Conservation (phyloP, 1,284 basidiomycete species). For the Heimioporus retisporus region DNA sequence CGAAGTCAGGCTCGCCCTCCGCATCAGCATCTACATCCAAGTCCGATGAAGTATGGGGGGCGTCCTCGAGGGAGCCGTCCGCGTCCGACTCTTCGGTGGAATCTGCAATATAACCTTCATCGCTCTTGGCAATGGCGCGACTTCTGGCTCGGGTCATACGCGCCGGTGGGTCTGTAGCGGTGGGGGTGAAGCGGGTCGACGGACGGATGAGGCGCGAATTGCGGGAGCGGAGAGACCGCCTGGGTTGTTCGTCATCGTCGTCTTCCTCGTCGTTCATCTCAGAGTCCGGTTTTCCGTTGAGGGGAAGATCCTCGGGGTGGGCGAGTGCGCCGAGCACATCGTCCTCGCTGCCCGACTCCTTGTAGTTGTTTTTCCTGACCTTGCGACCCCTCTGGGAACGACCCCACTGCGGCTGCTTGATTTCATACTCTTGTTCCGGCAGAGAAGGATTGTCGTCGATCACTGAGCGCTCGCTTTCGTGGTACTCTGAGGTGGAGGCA, state of each 20-base stretch:
- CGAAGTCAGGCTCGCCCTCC: constrained; percentile 45
- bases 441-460: constrained; percentile 48
- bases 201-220: constrained; percentile 40
- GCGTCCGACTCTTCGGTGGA: constrained; percentile 63
- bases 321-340: constrained; percentile 30
- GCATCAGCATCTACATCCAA: constrained; percentile 49
- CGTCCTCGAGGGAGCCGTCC: constrained; percentile 68
- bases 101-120: constrained; percentile 63
- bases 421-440: constrained; percentile 37
- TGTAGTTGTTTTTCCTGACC: constrained; percentile 56
- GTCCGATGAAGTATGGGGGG: constrained; percentile 60
- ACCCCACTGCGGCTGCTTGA: constrained; percentile 43
- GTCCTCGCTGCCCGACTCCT: constrained; percentile 62
- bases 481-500: constrained; percentile 76
- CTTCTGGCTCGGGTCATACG: constrained; percentile 45
- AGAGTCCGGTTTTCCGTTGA: constrained; percentile 43
- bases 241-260: constrained; percentile 46
- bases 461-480: constrained; percentile 65
- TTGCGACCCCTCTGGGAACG: constrained; percentile 58
- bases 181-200: constrained; percentile 28
- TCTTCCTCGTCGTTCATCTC: constrained; percentile 29
- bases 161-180: constrained; percentile 20
- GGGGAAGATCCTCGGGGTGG: constrained; percentile 16
- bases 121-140: constrained; percentile 51
- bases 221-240: constrained; percentile 28